Percentiles rank a stretch among this genome's conserved stretches.
These are phyloP conservation scores for Citrus maxima DNA, from an alignment of 345 rosid species.

Conservation along the genomic window DNA sequence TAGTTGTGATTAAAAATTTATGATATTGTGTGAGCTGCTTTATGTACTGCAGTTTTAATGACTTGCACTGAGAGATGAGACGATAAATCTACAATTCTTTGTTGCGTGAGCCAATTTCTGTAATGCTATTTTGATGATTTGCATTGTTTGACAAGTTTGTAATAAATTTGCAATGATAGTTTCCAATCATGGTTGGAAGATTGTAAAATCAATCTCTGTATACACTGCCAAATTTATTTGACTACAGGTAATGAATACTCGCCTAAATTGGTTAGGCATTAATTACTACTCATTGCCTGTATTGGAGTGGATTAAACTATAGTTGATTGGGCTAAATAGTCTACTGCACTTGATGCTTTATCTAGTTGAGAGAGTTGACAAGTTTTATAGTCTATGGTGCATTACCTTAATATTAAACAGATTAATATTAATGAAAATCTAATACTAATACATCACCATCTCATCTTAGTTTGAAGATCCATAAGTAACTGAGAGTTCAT, in stretches of 20 bases:
- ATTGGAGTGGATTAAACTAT: no score
- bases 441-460: not conserved
- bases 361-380: not conserved
- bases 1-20: not conserved
- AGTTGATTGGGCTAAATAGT: not conserved
- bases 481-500: not conserved
- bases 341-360: not conserved
- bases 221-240: not conserved
- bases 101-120: not conserved
- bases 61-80: not conserved
- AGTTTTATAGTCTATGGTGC: not conserved
- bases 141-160: not conserved
- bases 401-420: not conserved
- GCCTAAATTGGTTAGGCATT: not conserved
- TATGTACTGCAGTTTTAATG: not conserved
- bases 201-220: not conserved
- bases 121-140: not conserved
- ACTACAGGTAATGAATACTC: not conserved
- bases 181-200: not conserved
- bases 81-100: not conserved
- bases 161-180: not conserved
- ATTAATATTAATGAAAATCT: not conserved
- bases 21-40: not conserved
- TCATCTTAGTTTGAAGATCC: not conserved
- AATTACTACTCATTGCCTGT: not conserved